Evolutionary conservation across 2,329 filamentous ascomycete genomes (phyloP).

Genomic region (Diaporthe vaccinii): DNA sequence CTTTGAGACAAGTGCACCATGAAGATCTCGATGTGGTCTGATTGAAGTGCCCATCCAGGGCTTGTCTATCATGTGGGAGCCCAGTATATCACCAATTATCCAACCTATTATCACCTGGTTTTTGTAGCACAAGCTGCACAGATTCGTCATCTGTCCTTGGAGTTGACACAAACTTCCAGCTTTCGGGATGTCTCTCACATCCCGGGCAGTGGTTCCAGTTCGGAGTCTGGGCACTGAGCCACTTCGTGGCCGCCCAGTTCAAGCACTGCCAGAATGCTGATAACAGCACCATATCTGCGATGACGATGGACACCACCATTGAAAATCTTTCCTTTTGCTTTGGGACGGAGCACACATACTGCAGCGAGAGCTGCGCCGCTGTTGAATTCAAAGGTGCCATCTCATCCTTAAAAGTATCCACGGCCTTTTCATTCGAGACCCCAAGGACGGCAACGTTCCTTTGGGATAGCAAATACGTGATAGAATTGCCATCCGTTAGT

Average conservation of each 20-base stretch:
- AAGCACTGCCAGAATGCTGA: not conserved
- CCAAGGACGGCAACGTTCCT: not conserved
- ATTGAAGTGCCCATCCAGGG: not conserved
- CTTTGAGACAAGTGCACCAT: not conserved
- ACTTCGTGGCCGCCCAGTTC: not conserved
- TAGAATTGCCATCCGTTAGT: not conserved
- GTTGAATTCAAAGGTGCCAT: conserved; percentile 12
- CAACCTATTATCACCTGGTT: not conserved
- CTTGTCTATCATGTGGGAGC: not conserved
- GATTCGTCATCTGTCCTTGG: not conserved
- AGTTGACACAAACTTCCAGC: not conserved
- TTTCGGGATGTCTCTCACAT: not conserved
- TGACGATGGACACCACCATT: not conserved
- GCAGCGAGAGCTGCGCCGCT: not conserved
- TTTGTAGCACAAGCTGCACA: not conserved
- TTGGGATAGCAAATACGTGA: conserved; percentile 5
- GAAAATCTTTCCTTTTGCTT: not conserved
- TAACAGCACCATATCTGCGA: not conserved
- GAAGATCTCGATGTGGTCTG: not conserved
- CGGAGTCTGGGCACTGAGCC: not conserved
- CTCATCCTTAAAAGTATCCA: not conserved
- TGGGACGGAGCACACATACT: conserved; percentile 14
- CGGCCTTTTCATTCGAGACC: not conserved
- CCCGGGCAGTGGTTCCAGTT: conserved; percentile 2
- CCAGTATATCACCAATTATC: not conserved